Evolutionary conservation across 2,329 filamentous ascomycete genomes (phyloP), one percentile per base, ranked within the genome.

Genomic region (Nothopassalora personata): DNA sequence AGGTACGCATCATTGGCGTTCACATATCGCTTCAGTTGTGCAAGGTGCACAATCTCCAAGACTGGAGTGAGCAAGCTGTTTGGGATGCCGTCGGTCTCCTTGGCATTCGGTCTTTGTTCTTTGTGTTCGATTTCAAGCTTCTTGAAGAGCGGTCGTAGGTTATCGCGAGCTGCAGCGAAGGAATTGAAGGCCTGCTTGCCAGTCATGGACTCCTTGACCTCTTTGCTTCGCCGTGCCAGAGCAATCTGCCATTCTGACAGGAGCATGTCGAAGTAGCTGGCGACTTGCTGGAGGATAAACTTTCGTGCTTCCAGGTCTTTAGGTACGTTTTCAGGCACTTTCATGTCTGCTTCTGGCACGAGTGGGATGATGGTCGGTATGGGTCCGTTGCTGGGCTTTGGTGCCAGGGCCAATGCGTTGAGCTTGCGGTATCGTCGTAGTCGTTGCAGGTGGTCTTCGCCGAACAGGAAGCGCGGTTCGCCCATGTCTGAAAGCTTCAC

Each of bases 251-350:
- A 99, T 73, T 95, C 93, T 48, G 81, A 83, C 59, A 99, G 79
- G n/a, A 99, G 85, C 86, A 99, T 91, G 55, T 90, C 95, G 77
- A 99, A 97, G 79, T 97, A 99, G 52, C 90, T 94, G 19, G 89
- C 90, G 57, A 99, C 81, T 74, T 99, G 93, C 10, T 93, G 83
- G 77, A 88, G 93, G 45, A 99, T 78, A 74, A 88, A 91, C 48
- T 82, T 78, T 49, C 86, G 83, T 0, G 80, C 88, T 45, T 86
- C 83, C 19, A 77, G 78, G 66, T 92, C 88, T 67, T 82, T 80
- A 1, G 82, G 80, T 9, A 90, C 76, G 47, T 78, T 80, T 15
- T 81, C 79, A 1, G 84, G 78, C 27, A 97, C 85, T 74, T 92
- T 93, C 90, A 97, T 96, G 66, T 96, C 87, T 72, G 86, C 86